Evolutionary conservation across 495 filamentous ascomycete genomes (phyloP), one percentile per base, ranked within the genome.

Genomic region (Massariosphaeria phaeospora): DNA sequence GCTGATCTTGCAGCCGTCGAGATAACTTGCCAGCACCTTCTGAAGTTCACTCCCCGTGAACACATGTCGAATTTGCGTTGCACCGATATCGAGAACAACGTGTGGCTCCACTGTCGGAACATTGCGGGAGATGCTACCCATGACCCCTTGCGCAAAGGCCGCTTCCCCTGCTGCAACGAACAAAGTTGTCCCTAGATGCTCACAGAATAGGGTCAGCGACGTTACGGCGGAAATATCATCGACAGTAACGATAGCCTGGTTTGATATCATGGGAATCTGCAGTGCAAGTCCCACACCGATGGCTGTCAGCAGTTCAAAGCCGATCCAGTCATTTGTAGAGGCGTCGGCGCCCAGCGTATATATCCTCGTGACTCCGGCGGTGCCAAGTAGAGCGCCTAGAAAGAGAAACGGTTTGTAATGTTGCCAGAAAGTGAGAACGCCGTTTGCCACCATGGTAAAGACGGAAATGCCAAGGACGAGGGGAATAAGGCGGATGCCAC

Each of bases 61-160:
- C 0, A 74, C 67, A 5, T 68, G 50, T 4, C 74, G 71, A 4
- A 85, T 55, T 33, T 78, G 64, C 0, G 76, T 74, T 0, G 79
- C 81, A 3, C 82, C 81, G 1, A 73, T 73, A 10, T 51, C 61
- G 4, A 80, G 52, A 3, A 81, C 71, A 0, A 58, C 12, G 0
- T 30, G 17, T 0, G 77, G 72, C 56, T 75, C 60, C 30, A 81
- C 64, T 8, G 34, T 55, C 1, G 79, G 78, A 5, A 73, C 74
- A 5, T 57, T 62, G 27, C 35, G 0, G 3, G 49, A 30, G 4
- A 63, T 25, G n/a, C 29, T 39, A 3, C 17, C 36, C 29, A 68
- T 17, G 9, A 69, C 38, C 15, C 47, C 45, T 42, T 67, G 63
- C 20, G 52, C 48, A 54, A 69, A 69, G 11, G 52, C 46, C 6